These are phyloP conservation scores for Cucurbita ficifolia DNA, from an alignment of 306 rosid species.

Conservation along the genomic window DNA sequence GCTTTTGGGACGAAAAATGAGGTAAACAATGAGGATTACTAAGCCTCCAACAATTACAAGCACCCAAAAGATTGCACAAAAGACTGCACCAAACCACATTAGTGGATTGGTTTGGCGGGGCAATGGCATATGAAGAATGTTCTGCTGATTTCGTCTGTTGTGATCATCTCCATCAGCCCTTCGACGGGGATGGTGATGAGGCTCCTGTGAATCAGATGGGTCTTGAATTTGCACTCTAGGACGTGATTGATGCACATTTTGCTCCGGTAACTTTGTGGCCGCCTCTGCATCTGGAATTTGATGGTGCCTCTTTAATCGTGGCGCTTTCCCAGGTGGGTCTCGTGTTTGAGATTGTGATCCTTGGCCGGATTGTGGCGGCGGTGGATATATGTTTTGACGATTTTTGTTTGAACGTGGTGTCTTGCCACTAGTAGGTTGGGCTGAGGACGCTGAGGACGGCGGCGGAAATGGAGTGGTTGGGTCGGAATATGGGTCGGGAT, in stretches of 20 bases:
- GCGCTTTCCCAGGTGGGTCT: constrained; percentile 3
- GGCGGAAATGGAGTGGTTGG: constrained; percentile 6
- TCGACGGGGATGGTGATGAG: background rate
- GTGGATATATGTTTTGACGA: background rate
- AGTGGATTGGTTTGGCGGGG: constrained; percentile 15
- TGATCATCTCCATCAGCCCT: background rate
- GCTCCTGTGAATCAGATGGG: background rate
- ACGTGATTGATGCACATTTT: background rate
- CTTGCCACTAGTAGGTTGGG: background rate
- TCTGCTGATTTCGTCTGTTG: background rate
- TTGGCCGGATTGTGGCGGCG: background rate
- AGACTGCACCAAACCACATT: constrained; percentile 42
- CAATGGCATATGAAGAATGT: background rate
- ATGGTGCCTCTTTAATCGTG: background rate
- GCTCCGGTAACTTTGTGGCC: background rate
- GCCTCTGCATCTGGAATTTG: background rate
- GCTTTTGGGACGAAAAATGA: constrained; percentile 61
- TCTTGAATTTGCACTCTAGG: background rate
- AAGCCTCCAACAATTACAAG: constrained; percentile 66
- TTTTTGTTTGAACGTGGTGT: background rate
- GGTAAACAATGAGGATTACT: constrained; percentile 61
- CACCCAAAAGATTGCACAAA: constrained; percentile 68
- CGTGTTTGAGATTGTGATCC: background rate
- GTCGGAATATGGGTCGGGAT: background rate
- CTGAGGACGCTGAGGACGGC: background rate